Evolutionary conservation across 2,329 filamentous ascomycete genomes (phyloP), one percentile per base, ranked within the genome.

Genomic region (Pyricularia pennisetigena): DNA sequence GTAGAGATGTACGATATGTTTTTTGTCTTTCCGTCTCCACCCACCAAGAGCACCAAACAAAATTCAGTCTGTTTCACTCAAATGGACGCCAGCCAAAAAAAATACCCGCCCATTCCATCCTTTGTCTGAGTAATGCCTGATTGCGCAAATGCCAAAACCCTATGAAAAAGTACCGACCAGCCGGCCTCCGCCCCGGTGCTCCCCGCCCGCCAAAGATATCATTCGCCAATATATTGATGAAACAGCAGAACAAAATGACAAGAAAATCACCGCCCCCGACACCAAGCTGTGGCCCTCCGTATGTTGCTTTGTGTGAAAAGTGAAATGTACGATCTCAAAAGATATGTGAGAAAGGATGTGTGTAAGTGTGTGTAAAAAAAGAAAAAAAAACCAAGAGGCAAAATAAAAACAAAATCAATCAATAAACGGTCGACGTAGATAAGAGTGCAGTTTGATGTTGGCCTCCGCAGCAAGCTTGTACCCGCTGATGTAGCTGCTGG

Each of bases 11-110:
- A 64, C 28, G 29, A 64, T 29, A 64, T 64, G 24, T 64, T 35
- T 63, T 64, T 64, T 64, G 63, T 64, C 63, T 64, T 64, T 64
- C 63, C 63, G 23, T 29, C 63, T 35, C 61, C 61, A 4, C 61
- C 61, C 28, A 26, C 61, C 63, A 49, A 49, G 41, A 49, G 41
- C 41, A 49, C 41, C 41, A 16, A 49, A 49, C 41, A 49, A 49
- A 49, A 49, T 49, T 49, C 41, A 49, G 41, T 49, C 41, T 49
- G 41, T 49, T 49, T 64, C 35, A 64, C 63, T 35, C 29, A 29
- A 29, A 24, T 29, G 41, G 41, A 49, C 41, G 41, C 41, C 41
- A 49, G 20, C 63, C 63, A 64, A 64, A 30, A 30, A 64, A 35
- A 35, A 64, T 64, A 64, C 41, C 41, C 41, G 41, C 41, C 41